Percentiles rank a stretch among this genome's conserved stretches.
phyloP scores from a whole-genome alignment of 192 early-diverging fungal genomes.

The Coemansia asiatica region DNA sequence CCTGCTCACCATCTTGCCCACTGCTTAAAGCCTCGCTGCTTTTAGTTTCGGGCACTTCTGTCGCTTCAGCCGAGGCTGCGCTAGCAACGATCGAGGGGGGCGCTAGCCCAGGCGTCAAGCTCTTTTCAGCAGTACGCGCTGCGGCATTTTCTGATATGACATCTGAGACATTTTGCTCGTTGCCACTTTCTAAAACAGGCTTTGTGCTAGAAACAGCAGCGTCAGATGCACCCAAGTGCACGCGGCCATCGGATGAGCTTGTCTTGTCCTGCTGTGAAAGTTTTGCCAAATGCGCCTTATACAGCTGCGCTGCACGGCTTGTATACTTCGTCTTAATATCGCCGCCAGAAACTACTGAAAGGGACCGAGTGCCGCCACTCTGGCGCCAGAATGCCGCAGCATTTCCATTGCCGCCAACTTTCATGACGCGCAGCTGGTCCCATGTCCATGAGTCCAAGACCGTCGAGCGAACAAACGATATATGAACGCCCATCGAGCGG shows the following conservation, averaged over 20 bases:
- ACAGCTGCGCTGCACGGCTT: constrained; percentile 66
- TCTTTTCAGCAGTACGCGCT: constrained; percentile 2
- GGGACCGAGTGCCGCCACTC: constrained; percentile 54
- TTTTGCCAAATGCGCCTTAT: constrained; percentile 75
- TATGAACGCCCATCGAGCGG: constrained; percentile 96
- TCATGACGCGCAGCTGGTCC: constrained; percentile 88
- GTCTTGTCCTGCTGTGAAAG: constrained; percentile 69
- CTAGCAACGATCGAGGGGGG: constrained; percentile 29
- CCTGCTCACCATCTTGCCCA: neutral
- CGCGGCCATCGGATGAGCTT: constrained; percentile 30
- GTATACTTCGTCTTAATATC: constrained; percentile 87
- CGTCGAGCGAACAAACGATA: constrained; percentile 93
- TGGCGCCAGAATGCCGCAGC: constrained; percentile 82
- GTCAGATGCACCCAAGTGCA: constrained; percentile 19
- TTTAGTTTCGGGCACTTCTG: constrained; percentile 1
- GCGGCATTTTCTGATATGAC: constrained; percentile 9
- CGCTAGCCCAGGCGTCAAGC: constrained; percentile 10
- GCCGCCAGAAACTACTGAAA: constrained; percentile 47
- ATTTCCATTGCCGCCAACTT: constrained; percentile 84
- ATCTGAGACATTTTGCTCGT: constrained; percentile 26
- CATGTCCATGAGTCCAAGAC: constrained; percentile 88
- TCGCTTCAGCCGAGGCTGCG: neutral
- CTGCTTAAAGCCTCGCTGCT: neutral
- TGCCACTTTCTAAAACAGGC: constrained; percentile 20
- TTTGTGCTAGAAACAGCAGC: neutral